A percentile compares a stretch with the other conserved stretches of the same genome.
Conservation (phyloP, 2,329 filamentous ascomycete genomes). For the Verticillium tricorpus region DNA sequence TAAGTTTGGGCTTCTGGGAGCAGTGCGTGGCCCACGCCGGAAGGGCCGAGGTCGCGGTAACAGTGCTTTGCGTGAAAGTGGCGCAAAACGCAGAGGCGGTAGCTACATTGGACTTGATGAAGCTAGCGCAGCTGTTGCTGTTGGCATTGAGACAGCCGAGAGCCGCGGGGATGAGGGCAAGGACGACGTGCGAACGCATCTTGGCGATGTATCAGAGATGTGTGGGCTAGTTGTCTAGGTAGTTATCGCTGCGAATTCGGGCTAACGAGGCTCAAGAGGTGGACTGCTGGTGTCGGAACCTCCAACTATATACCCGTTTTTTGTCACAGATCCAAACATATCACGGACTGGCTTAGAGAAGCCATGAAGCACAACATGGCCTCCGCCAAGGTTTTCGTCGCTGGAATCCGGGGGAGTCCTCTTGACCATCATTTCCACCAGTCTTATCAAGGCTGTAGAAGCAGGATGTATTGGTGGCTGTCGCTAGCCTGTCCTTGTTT, state of each 20-base stretch:
- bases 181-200: conserved; percentile 15
- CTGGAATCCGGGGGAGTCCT: background rate
- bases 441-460: background rate
- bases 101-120: conserved; percentile 23
- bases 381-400: background rate
- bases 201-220: background rate
- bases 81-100: conserved; percentile 27
- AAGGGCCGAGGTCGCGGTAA: conserved; percentile 20
- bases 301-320: background rate
- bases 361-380: background rate
- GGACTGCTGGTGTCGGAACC: background rate
- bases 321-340: background rate
- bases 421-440: background rate
- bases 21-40: conserved; percentile 24
- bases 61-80: conserved; percentile 23
- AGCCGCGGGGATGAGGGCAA: conserved; percentile 17
- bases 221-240: no score
- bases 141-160: conserved; percentile 23
- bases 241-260: background rate
- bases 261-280: background rate
- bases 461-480: background rate
- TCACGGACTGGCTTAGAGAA: background rate
- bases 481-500: background rate
- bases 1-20: conserved; percentile 19
- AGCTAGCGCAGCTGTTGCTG: conserved; percentile 25